Base-by-base conservation (phyloP, 2,329 filamentous ascomycete genomes). In the Nigrograna mackinnonii region DNA sequence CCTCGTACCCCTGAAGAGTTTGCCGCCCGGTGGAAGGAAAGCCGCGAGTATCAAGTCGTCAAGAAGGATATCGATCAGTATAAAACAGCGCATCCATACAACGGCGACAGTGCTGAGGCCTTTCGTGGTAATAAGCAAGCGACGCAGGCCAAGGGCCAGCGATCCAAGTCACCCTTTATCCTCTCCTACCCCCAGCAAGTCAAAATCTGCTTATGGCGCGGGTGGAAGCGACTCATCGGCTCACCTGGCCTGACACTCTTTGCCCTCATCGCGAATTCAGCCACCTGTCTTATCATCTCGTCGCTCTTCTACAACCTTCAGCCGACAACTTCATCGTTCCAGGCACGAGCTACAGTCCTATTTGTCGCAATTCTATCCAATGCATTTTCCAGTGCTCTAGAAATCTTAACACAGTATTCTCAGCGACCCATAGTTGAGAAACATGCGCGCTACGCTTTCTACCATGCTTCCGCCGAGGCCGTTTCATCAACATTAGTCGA, bases 341-440 rank as follows among this genome's bases (percentile, higher is more conserved):
- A 70, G 44, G 62, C 73, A 2, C 76, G 73, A 34, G 78, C 78
- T 9, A 75, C 77, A 1, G 71, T 79, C 1, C 61, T 83, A 14
- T 83, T 83, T 66, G 76, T 81, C 50, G 77, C 79, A 2, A 62
- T 81, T 19, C 62, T 83, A 5, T 65, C 82, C 44, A 81, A 79
- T 44, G 78, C 78, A 2, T 62, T 83, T 16, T 72, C 69, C 37
- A 55, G 19, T 34, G 41, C 17, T 3, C 19, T 33, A 13, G 41
- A 44, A 17, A 36, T 41, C n/a, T 11, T 24, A 19, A 12, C 4
- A 18, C 3, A 20, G 19, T 11, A 14, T 41, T 7, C 22, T 19
- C 89, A 94, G 78, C 84, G 90, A 22, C 86, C 86, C 2, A 92
- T 95, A 55, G 87, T 95, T 44, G 88, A 94, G 60, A 95, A 94